Base-by-base conservation (phyloP, 2,329 filamentous ascomycete genomes). In the Ophiostoma himal-ulmi region DNA sequence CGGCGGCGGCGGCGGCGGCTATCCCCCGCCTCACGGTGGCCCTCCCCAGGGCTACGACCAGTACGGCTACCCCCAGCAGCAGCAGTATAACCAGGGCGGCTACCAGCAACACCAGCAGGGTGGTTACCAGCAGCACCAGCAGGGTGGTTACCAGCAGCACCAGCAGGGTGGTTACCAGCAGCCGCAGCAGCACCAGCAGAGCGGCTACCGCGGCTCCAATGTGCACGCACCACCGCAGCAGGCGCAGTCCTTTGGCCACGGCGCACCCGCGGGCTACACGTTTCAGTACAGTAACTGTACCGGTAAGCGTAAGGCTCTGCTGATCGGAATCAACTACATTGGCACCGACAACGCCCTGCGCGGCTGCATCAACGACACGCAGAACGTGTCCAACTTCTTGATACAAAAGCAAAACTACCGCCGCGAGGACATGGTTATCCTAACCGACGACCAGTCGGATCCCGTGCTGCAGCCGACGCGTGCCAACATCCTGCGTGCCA, bases 281-380 rank as follows among this genome's bases (percentile, higher is more conserved):
- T 93, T 91, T 81, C 88, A 92, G 79, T 92, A 92, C 82, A 91
- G 88, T 70, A 88, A 89, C 77, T 93, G 91, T 78, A 89, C 87
- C 7, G 91, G 91, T 69, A 85, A 85, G 74, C 84, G 90, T 76
- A 92, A 92, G 81, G 91, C 91, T 8, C 81, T 93, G 70, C 81
- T 93, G 70, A 91, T 93, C 73, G 91, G 91, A 69, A 92, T 93
- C 83, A 93, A 93, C 83, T 93, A 93, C 82, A 90, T 92, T 75
- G 87, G 88, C 69, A 88, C 91, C 77, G 80, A 88, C 30, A 90
- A 87, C 67, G 89, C 92, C 82, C 85, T 93, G 69, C 83, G 88
- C 72, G 91, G 91, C 62, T 93, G 91, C 79, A 92, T 93, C 84
- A 93, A 93, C 80, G 91, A 93, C 78, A 89, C 91, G 44, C 88